Percentiles rank a stretch among this genome's conserved stretches.
Evolutionary conservation across 148 eudicot species (phyloP).

Genomic region (Vaccinium vitisidaea): DNA sequence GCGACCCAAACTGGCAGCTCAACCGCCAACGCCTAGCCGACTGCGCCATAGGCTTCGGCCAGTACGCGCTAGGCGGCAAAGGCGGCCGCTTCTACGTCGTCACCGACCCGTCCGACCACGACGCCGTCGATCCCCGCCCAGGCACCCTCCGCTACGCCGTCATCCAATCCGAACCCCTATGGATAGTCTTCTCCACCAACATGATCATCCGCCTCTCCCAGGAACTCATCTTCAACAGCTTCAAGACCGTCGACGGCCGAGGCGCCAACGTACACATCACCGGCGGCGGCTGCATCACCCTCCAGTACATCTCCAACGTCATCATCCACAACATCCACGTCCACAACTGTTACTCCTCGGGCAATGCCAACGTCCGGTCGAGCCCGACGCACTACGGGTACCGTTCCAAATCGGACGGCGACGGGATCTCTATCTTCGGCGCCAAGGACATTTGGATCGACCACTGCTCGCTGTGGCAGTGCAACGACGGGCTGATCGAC

Average conservation of each 20-base stretch:
- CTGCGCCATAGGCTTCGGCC: conserved; percentile 78
- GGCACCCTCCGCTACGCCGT: conserved; percentile 36
- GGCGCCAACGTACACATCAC: conserved; percentile 27
- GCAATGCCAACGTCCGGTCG: conserved; percentile 20
- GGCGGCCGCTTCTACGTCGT: conserved; percentile 72
- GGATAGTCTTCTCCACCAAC: conserved; percentile 32
- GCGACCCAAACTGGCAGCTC: conserved; percentile 64
- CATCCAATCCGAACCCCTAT: conserved; percentile 29
- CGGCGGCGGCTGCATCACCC: conserved; percentile 33
- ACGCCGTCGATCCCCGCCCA: conserved; percentile 31
- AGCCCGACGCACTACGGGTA: conserved; percentile 29
- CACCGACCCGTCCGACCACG: conserved; percentile 68
- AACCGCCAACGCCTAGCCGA: conserved; percentile 78
- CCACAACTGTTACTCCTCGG: conserved; percentile 26
- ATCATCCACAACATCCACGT: conserved; percentile 35
- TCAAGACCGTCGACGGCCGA: conserved; percentile 21
- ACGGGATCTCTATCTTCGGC: conserved; percentile 19
- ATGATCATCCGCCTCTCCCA: conserved; percentile 25
- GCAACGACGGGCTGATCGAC: conserved; percentile 27
- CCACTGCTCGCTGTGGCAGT: conserved; percentile 29
- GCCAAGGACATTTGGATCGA: conserved; percentile 31
- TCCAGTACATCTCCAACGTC: conserved; percentile 29
- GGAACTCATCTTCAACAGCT: conserved; percentile 33
- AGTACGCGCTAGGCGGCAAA: conserved; percentile 75
- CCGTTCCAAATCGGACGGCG: conserved; percentile 22